phyloP scores from a whole-genome alignment of 495 filamentous ascomycete species.

The Hamigera avellanea region DNA sequence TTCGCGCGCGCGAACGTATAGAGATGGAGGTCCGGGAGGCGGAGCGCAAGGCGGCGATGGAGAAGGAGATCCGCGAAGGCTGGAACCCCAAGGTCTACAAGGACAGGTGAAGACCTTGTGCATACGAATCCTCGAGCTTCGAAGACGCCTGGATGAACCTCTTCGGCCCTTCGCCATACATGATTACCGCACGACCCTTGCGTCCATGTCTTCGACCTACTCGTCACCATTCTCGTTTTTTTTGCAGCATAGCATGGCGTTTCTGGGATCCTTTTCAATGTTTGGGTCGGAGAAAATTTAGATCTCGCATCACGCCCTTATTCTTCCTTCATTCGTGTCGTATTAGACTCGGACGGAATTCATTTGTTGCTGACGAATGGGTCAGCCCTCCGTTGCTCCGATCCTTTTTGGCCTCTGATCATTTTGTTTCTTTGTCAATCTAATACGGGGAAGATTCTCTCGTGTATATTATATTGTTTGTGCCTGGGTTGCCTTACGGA shows the following conservation, averaged over 20 bases:
- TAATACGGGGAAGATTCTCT: not conserved
- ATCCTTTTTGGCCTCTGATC: too few species aligned
- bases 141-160: too few species aligned
- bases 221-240: slow-evolving; percentile 9
- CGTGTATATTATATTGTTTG: not conserved
- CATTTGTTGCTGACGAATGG: slow-evolving; percentile 1
- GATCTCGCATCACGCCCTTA: slow-evolving; percentile 7
- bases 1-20: slow-evolving; percentile 82
- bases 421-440: not conserved
- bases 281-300: slow-evolving; percentile 16
- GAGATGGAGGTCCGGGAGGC: slow-evolving; percentile 60
- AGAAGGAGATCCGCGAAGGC: slow-evolving; percentile 66
- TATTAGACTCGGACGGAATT: not conserved
- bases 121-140: not conserved
- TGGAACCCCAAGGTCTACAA: slow-evolving; percentile 95
- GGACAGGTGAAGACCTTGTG: slow-evolving; percentile 46
- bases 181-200: not conserved
- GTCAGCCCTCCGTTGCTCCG: too few species aligned
- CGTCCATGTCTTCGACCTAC: slow-evolving; percentile 4
- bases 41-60: slow-evolving; percentile 34
- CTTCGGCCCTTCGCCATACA: not conserved
- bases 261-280: slow-evolving; percentile 17
- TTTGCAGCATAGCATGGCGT: slow-evolving; percentile 41
- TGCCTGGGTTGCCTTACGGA: not conserved
- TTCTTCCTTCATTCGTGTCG: slow-evolving; percentile 5